Percentiles rank a stretch among this genome's conserved stretches.
These are phyloP conservation scores for Grigorovia jiainica DNA, from an alignment of 805 yeast species.

Conservation along the genomic window DNA sequence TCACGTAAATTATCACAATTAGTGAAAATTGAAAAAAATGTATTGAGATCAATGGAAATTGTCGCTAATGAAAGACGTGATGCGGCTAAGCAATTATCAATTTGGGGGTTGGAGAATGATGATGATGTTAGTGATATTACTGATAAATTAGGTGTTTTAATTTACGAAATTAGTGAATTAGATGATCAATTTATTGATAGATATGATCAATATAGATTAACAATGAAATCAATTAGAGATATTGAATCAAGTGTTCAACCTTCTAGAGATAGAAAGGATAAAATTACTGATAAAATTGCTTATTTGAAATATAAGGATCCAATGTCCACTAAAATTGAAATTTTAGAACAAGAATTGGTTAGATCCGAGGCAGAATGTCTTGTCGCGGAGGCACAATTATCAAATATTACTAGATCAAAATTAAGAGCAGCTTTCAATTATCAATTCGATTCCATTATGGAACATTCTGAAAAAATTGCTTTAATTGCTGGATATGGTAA, in stretches of 20 bases:
- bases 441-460: conserved; percentile 79
- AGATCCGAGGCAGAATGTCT: conserved; percentile 87
- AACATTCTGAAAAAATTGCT: conserved; percentile 77
- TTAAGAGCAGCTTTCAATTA: conserved; percentile 76
- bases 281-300: conserved; percentile 78
- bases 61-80: conserved; percentile 71
- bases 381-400: conserved; percentile 86
- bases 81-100: conserved; percentile 70
- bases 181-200: conserved; percentile 83
- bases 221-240: conserved; percentile 71
- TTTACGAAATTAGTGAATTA: conserved; percentile 75
- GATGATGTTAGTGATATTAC: conserved; percentile 82
- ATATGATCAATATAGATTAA: conserved; percentile 78
- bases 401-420: conserved; percentile 81
- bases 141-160: conserved; percentile 75
- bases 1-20: conserved; percentile 63
- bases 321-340: conserved; percentile 57
- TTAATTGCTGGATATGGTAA: conserved; percentile 86
- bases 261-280: conserved; percentile 75
- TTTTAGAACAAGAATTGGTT: conserved; percentile 80
- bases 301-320: conserved; percentile 79
- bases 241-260: conserved; percentile 86
- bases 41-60: conserved; percentile 68
- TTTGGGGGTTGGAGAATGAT: conserved; percentile 84
- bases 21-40: conserved; percentile 75